A percentile compares a stretch with the other conserved stretches of the same genome.
Conservation (phyloP, 164 flowering plant species). For the Paratinospora sagittata region DNA sequence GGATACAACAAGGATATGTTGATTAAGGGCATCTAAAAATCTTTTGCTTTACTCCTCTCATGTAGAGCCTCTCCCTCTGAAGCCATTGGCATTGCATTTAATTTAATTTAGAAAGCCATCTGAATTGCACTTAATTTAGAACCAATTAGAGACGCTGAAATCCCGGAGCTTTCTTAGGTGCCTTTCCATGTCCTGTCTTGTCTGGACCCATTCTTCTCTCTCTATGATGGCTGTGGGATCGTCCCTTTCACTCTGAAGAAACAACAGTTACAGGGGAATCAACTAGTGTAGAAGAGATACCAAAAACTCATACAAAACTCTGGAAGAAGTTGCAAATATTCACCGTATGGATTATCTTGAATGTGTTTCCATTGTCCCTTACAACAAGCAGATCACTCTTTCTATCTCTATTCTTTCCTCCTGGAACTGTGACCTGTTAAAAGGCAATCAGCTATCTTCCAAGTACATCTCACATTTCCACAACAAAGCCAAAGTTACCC, state of each 20-base stretch:
- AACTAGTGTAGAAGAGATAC: background rate
- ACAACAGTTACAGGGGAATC: background rate
- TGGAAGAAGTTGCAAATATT: constrained; percentile 10
- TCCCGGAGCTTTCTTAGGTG: constrained; percentile 88
- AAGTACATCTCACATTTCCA: background rate
- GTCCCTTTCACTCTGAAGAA: constrained; percentile 58
- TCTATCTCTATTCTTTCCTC: constrained; percentile 70
- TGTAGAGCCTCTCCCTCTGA: background rate
- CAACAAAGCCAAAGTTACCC: background rate
- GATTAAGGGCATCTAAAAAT: background rate
- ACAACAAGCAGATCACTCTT: constrained; percentile 69
- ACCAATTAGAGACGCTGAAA: constrained; percentile 83
- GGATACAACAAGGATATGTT: background rate
- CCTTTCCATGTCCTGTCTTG: constrained; percentile 81
- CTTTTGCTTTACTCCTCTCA: background rate
- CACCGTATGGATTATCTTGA: constrained; percentile 71
- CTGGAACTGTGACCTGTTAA: constrained; percentile 74
- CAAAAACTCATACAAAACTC: background rate
- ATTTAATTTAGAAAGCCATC: background rate
- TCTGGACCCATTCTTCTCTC: constrained; percentile 78
- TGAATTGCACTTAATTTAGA: constrained; percentile 23
- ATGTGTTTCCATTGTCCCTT: constrained; percentile 75
- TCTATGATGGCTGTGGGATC: constrained; percentile 75
- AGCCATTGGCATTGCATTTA: background rate
- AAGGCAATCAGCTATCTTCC: background rate